Conservation (phyloP, 805 yeast species). For the Debaryomyces tyrocola region DNA sequence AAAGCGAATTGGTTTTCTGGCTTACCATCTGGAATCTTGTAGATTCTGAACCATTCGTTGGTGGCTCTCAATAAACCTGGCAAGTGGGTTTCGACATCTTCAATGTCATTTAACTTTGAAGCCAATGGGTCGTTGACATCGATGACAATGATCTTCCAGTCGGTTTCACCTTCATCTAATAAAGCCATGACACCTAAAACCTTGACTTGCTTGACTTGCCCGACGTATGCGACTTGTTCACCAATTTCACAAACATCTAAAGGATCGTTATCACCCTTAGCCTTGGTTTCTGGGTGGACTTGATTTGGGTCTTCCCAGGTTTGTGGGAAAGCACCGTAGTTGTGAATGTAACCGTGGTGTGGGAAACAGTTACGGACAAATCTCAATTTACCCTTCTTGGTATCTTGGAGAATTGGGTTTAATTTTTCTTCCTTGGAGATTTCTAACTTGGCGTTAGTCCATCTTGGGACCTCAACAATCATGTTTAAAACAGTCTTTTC, state of each 20-base stretch:
- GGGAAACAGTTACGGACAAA: constrained; percentile 98
- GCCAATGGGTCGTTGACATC: constrained; percentile 68
- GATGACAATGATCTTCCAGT: constrained; percentile 85
- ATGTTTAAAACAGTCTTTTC: constrained; percentile 76
- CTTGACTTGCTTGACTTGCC: constrained; percentile 61
- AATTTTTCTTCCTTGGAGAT: constrained; percentile 79
- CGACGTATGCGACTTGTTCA: constrained; percentile 46
- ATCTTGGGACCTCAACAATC: constrained; percentile 97
- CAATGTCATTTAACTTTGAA: constrained; percentile 54
- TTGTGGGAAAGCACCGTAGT: constrained; percentile 98
- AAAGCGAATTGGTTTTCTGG: constrained; percentile 74
- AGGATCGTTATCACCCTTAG: constrained; percentile 90
- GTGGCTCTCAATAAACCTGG: constrained; percentile 74
- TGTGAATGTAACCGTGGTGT: constrained; percentile 97
- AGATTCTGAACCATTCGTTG: constrained; percentile 77
- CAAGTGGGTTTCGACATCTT: constrained; percentile 64
- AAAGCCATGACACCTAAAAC: constrained; percentile 75
- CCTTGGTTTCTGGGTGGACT: constrained; percentile 59
- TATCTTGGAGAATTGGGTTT: constrained; percentile 96
- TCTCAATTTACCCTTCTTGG: constrained; percentile 94
- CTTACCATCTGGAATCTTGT: constrained; percentile 82
- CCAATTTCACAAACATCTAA: constrained; percentile 64
- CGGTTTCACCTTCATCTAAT: constrained; percentile 93
- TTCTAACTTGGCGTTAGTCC: constrained; percentile 97
- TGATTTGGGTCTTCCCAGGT: constrained; percentile 79